phyloP scores from a whole-genome alignment of 2,329 filamentous ascomycete species.

The Cyphellophora attinorum region DNA sequence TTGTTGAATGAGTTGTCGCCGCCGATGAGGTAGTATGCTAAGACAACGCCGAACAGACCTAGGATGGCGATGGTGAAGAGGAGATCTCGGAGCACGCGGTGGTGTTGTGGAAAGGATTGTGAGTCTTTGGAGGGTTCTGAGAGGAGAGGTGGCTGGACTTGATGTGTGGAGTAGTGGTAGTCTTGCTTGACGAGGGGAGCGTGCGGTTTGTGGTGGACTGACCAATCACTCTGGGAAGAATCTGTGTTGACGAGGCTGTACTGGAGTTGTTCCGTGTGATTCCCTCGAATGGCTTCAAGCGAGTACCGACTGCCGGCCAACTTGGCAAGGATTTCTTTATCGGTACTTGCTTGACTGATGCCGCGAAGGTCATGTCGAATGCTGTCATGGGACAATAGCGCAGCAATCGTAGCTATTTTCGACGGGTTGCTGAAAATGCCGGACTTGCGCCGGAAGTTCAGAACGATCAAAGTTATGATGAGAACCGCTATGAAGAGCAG shows the following conservation, averaged over 20 bases:
- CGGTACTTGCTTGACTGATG: slow-evolving; percentile 3
- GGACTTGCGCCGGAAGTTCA: slow-evolving; percentile 4
- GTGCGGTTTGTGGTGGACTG: slow-evolving; percentile 2
- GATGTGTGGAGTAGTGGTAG: neutral
- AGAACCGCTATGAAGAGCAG: slow-evolving; percentile 5
- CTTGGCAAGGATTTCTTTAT: neutral
- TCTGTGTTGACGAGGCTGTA: slow-evolving; percentile 6
- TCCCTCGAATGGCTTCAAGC: slow-evolving; percentile 4
- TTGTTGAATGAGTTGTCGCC: slow-evolving; percentile 7
- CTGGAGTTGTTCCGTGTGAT: slow-evolving; percentile 2
- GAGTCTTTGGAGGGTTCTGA: neutral
- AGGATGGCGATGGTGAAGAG: slow-evolving; percentile 6
- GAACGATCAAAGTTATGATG: slow-evolving; percentile 6
- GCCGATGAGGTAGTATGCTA: slow-evolving; percentile 9
- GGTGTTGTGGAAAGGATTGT: neutral
- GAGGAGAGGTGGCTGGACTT: neutral
- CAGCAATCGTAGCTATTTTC: slow-evolving; percentile 9
- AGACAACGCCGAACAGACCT: slow-evolving; percentile 7
- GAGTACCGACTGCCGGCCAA: slow-evolving; percentile 5
- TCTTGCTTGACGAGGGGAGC: too few relatives aligned
- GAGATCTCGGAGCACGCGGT: slow-evolving; percentile 3
- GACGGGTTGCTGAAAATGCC: slow-evolving; percentile 11
- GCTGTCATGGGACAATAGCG: slow-evolving; percentile 5
- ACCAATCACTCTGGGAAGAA: neutral
- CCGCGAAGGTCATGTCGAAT: slow-evolving; percentile 4